These are phyloP conservation scores for Thraustotheca clavata DNA, from an alignment of 352 stramenopile species.

Conservation along the genomic window DNA sequence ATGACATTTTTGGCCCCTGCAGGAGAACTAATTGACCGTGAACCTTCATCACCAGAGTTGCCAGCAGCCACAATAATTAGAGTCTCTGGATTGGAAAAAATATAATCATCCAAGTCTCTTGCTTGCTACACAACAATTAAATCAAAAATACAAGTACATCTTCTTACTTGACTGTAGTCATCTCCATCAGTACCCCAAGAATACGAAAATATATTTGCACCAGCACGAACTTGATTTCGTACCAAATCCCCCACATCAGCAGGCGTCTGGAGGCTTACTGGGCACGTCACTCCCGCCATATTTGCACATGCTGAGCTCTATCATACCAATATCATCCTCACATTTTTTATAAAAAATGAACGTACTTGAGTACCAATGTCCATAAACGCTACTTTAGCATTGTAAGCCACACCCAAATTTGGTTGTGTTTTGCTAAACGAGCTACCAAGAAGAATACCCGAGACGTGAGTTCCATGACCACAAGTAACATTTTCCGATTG, in stretches of 20 bases:
- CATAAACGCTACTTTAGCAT: conserved; percentile 85
- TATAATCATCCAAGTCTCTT: conserved; percentile 66
- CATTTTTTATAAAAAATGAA: background rate
- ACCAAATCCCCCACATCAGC: conserved; percentile 50
- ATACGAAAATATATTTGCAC: conserved; percentile 75
- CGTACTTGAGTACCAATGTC: conserved; percentile 63
- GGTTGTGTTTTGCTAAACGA: conserved; percentile 48
- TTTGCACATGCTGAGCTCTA: conserved; percentile 36
- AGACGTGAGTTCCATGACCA: conserved; percentile 85
- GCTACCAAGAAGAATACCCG: conserved; percentile 66
- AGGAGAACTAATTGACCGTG: conserved; percentile 69
- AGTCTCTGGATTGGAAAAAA: conserved; percentile 78
- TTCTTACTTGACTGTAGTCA: conserved; percentile 46
- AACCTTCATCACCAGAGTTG: conserved; percentile 75
- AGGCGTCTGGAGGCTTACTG: conserved; percentile 50
- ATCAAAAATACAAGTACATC: background rate
- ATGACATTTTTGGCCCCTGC: conserved; percentile 81
- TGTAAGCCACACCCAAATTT: conserved; percentile 62
- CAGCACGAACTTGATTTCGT: conserved; percentile 56
- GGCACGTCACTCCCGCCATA: conserved; percentile 30
- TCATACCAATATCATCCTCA: background rate
- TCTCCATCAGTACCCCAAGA: conserved; percentile 71
- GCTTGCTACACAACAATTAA: conserved; percentile 31
- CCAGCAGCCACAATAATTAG: conserved; percentile 83
- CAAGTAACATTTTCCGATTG: conserved; percentile 58